Evolutionary conservation across 1,284 basidiomycete species (phyloP).

Genomic region (Grifola frondosa): DNA sequence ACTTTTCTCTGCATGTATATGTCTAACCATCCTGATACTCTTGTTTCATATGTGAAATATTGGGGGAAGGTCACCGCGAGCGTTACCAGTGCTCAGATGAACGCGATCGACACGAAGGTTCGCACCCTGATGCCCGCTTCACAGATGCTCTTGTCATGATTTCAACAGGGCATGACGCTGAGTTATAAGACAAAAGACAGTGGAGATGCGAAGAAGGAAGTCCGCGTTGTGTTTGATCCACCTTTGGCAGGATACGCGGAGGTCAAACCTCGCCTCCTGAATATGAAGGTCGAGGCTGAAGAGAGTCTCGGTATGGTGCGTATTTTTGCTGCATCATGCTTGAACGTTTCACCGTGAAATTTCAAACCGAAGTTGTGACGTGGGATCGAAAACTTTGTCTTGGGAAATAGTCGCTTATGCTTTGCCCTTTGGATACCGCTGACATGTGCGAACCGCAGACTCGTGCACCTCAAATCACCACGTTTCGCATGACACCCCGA

Average conservation of each 20-base stretch:
- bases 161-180: slow-evolving; percentile 67
- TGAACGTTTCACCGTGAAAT: background rate
- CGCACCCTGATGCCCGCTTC: background rate
- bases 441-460: slow-evolving; percentile 45
- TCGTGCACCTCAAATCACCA: slow-evolving; percentile 58
- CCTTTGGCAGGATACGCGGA: slow-evolving; percentile 72
- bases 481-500: slow-evolving; percentile 47
- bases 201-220: slow-evolving; percentile 44
- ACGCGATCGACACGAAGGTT: slow-evolving; percentile 63
- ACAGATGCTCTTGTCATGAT: background rate
- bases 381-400: too few relatives aligned
- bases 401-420: background rate
- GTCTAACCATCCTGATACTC: slow-evolving; percentile 76
- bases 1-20: slow-evolving; percentile 80
- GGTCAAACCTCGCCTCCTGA: slow-evolving; percentile 72
- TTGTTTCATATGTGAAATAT: slow-evolving; percentile 76
- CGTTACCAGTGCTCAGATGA: slow-evolving; percentile 62
- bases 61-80: slow-evolving; percentile 61
- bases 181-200: slow-evolving; percentile 53
- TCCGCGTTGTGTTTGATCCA: slow-evolving; percentile 62
- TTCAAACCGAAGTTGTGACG: background rate
- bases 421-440: background rate
- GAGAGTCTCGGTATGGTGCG: slow-evolving; percentile 74
- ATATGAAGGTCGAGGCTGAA: slow-evolving; percentile 73
- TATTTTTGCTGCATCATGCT: slow-evolving; percentile 5